Conservation (phyloP, 129 eudicot species). For the Pseudognaphalium luteoalbum region DNA sequence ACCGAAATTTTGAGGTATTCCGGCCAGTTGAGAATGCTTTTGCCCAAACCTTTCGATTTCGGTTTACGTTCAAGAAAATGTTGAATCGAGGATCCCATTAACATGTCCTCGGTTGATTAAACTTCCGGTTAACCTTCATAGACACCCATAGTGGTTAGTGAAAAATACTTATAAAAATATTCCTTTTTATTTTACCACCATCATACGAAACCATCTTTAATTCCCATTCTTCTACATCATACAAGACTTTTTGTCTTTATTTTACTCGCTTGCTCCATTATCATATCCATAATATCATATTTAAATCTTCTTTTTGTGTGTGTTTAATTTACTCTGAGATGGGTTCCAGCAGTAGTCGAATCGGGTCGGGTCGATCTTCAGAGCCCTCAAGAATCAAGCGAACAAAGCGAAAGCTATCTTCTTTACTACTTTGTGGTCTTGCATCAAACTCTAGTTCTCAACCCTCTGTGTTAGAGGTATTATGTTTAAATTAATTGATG, state of each 20-base stretch:
- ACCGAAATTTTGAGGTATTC: no score
- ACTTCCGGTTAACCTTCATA: no score
- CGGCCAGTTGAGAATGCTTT: no score
- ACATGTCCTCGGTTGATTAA: no score
- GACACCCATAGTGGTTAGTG: no score
- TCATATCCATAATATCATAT: background rate
- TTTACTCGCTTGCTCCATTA: background rate
- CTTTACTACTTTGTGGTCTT: slow-evolving; percentile 40
- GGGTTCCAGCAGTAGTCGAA: slow-evolving; percentile 53
- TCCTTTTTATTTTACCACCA: slow-evolving; percentile 2
- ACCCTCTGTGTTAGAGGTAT: slow-evolving; percentile 33
- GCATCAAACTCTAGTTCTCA: slow-evolving; percentile 38
- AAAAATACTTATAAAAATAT: no score
- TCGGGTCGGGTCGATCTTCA: slow-evolving; percentile 30
- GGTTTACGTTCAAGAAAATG: no score
- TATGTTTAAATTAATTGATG: background rate
- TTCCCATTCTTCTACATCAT: slow-evolving; percentile 5
- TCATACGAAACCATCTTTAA: slow-evolving; percentile 21
- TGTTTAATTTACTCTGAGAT: slow-evolving; percentile 11
- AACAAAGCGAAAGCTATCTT: slow-evolving; percentile 45
- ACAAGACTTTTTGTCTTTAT: slow-evolving; percentile 13
- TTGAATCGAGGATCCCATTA: no score
- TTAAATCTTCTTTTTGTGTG: background rate
- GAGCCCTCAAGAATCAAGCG: slow-evolving; percentile 29
- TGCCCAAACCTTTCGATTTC: no score